Base-by-base conservation (phyloP, 2,329 filamentous ascomycete genomes). In the Pleomassaria siparia region DNA sequence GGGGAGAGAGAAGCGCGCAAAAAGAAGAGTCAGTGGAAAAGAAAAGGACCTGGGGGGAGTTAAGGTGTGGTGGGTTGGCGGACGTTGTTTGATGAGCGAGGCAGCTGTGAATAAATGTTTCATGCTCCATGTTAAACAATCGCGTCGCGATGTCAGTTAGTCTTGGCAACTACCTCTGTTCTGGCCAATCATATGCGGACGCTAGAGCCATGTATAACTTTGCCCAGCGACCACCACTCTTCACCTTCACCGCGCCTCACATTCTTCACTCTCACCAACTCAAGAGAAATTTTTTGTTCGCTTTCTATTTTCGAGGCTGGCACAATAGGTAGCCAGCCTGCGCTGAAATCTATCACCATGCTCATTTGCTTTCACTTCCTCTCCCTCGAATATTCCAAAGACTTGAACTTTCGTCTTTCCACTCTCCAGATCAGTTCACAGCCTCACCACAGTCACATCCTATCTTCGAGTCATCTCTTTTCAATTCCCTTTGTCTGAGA, bases 1-100 rank as follows among this genome's bases (percentile, higher is more conserved):
- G 49, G 32, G n/a, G 28, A 29, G 44, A 26, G 29, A 15, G 28
- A 6, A 22, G 41, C 26, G 21, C 15, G 26, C 10, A 13, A 11
- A 26, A 56, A 56, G 53, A 59, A 48, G 46, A 16, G 29, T n/a
- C n/a, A n/a, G 30, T 25, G 16, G 15, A 15, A 15, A 4, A 11
- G 42, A 26, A 22, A 26, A 11, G 10, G n/a, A 24, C 30, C n/a
- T 20, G 33, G 42, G 26, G 32, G 15, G 29, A n/a, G 13, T n/a
- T 25, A 29, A 21, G n/a, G 28, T n/a, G 13, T 3, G 24, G 24
- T 40, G 40, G 37, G n/a, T n/a, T n/a, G n/a, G 25, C 15, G 16
- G 39, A 18, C 4, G 8, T 22, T 35, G 40, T 25, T 43, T 33
- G 32, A 35, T n/a, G 29, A 7, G 32, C 12, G 18, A 16, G 16